Evolutionary conservation across 2,329 filamentous ascomycete genomes (phyloP).

Genomic region (Shiraia sp.): DNA sequence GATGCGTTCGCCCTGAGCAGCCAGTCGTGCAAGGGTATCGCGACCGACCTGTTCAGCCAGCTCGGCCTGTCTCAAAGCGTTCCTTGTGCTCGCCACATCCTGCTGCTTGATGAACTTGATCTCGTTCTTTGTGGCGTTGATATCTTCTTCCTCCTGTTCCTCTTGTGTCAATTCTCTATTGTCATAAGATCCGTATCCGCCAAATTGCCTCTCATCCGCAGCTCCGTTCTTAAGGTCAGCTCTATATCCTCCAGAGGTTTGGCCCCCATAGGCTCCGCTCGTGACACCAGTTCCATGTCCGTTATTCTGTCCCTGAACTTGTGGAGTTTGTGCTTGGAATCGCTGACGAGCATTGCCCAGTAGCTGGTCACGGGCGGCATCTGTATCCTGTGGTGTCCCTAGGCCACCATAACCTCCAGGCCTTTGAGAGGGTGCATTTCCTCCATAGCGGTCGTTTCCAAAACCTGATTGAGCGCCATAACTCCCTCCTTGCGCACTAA

Average conservation of each 20-base stretch:
- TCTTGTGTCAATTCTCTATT: constrained; percentile 81
- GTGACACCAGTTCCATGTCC: constrained; percentile 20
- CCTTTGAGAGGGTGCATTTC: constrained; percentile 26
- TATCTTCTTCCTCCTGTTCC: constrained; percentile 72
- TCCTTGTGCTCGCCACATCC: constrained; percentile 72
- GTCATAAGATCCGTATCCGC: constrained; percentile 54
- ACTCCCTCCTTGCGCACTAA: constrained; percentile 32
- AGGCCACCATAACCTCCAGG: constrained; percentile 48
- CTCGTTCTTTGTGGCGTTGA: constrained; percentile 72
- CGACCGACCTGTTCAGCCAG: constrained; percentile 73
- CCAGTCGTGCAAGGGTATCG: constrained; percentile 34
- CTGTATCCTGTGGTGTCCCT: constrained; percentile 51
- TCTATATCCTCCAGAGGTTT: too few species aligned
- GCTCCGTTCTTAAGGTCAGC: too few species aligned
- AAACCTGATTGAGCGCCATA: constrained; percentile 44
- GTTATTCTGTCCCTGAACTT: constrained; percentile 39
- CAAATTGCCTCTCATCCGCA: too few species aligned
- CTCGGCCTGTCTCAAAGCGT: constrained; percentile 64
- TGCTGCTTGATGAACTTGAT: constrained; percentile 73
- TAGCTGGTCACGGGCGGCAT: constrained; percentile 65
- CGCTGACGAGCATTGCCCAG: constrained; percentile 63
- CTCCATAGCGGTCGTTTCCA: constrained; percentile 56
- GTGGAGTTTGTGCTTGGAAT: constrained; percentile 46
- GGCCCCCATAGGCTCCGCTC: constrained; percentile 26
- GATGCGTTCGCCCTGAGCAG: constrained; percentile 43